Conservation (phyloP, 768 basidiomycete species). For the Tubosaeta brunneosetosa region DNA sequence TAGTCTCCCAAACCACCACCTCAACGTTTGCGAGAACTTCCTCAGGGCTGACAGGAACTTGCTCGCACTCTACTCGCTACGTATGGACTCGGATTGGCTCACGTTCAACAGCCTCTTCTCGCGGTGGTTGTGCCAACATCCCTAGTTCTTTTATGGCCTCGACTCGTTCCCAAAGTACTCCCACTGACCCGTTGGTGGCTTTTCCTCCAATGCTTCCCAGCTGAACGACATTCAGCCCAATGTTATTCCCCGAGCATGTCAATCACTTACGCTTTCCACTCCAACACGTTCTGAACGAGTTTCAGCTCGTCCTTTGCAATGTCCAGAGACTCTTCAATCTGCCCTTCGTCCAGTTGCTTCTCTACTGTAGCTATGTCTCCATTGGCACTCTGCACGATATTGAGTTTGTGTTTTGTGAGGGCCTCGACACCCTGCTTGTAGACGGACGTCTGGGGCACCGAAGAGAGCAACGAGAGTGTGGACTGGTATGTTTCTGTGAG, state of each 20-base stretch:
- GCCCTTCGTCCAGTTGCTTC: conserved; percentile 72
- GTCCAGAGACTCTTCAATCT: conserved; percentile 81
- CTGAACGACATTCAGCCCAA: conserved; percentile 35
- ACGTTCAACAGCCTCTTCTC: neutral
- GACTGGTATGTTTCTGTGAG: conserved; percentile 70
- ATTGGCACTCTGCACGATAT: conserved; percentile 62
- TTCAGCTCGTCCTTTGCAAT: conserved; percentile 80
- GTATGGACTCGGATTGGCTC: neutral
- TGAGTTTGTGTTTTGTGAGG: conserved; percentile 75
- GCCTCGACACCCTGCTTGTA: conserved; percentile 89
- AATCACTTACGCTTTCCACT: conserved; percentile 88
- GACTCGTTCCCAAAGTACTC: conserved; percentile 65
- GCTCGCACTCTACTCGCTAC: neutral
- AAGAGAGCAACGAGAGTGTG: conserved; percentile 64
- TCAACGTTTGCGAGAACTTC: conserved; percentile 1
- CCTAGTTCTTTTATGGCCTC: conserved; percentile 20
- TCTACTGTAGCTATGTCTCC: conserved; percentile 67
- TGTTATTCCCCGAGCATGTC: neutral
- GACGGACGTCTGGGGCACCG: conserved; percentile 76
- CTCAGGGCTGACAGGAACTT: conserved; percentile 12
- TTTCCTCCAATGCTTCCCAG: conserved; percentile 86
- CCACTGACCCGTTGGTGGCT: conserved; percentile 82
- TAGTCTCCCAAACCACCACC: conserved; percentile 19
- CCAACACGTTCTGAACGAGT: conserved; percentile 77
- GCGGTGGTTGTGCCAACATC: conserved; percentile 7